These are phyloP conservation scores for Cladobotryum mycophilum DNA, from an alignment of 2,329 filamentous ascomycete species.

Conservation along the genomic window DNA sequence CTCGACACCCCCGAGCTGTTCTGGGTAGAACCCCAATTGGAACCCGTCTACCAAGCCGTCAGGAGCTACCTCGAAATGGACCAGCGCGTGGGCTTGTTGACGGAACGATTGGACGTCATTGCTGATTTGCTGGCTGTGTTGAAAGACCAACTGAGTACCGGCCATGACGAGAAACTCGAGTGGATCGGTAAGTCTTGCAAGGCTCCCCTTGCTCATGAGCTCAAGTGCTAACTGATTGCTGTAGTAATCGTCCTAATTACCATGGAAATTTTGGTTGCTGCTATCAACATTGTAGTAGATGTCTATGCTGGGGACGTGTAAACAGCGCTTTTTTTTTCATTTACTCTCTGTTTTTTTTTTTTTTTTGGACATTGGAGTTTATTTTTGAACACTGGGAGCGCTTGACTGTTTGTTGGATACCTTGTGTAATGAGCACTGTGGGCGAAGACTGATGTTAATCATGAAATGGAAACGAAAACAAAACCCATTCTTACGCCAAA, in stretches of 20 bases:
- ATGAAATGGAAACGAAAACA: constrained; percentile 1
- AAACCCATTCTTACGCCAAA: background rate
- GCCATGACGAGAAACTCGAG: constrained; percentile 82
- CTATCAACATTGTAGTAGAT: constrained; percentile 92
- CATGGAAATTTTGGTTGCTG: constrained; percentile 87
- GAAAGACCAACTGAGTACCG: constrained; percentile 91
- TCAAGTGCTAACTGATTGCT: constrained; percentile 14
- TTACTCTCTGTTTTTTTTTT: background rate
- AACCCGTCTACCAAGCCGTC: constrained; percentile 93
- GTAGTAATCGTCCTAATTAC: constrained; percentile 93
- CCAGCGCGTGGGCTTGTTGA: constrained; percentile 82
- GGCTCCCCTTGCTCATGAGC: background rate
- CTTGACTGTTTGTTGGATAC: background rate
- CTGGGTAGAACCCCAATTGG: constrained; percentile 95
- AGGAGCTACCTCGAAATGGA: constrained; percentile 97
- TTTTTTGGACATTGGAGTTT: background rate
- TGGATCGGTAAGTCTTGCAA: constrained; percentile 66
- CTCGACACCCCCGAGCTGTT: constrained; percentile 96
- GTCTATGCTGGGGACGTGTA: constrained; percentile 54
- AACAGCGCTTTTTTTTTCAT: background rate
- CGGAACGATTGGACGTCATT: constrained; percentile 80
- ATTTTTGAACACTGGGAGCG: background rate
- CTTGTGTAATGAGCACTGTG: too few species aligned
- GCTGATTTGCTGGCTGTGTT: constrained; percentile 86
- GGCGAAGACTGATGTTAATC: constrained; percentile 1